Evolutionary conservation across 441 rosid species (phyloP).

Genomic region (Raphanus hybrid): DNA sequence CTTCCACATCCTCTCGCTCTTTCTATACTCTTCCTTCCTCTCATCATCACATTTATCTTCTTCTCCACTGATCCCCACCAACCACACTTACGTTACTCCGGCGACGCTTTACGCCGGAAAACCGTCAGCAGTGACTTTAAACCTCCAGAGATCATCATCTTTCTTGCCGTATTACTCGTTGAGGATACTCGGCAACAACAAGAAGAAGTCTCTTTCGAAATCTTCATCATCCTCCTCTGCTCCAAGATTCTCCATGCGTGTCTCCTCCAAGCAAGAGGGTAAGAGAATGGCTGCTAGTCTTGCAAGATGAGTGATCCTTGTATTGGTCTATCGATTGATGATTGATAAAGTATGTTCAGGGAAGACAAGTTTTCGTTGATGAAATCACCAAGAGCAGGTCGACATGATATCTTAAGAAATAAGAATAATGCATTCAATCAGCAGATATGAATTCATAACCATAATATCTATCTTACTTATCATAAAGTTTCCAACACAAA

Average conservation of each 20-base stretch:
- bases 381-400: too few relatives aligned
- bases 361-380: too few relatives aligned
- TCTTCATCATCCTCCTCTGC: constrained; percentile 36
- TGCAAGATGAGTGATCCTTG: too few relatives aligned
- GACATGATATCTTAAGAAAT: too few relatives aligned
- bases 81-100: constrained; percentile 21
- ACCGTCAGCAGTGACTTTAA: not conserved
- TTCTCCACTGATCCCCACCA: constrained; percentile 25
- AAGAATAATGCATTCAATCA: too few relatives aligned
- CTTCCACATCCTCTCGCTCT: constrained; percentile 29
- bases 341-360: too few relatives aligned
- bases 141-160: constrained; percentile 29
- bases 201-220: constrained; percentile 19
- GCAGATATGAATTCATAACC: too few relatives aligned
- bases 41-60: constrained; percentile 27
- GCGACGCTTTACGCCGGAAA: constrained; percentile 24
- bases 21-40: constrained; percentile 8
- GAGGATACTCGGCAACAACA: constrained; percentile 19
- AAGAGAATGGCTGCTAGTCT: too few relatives aligned
- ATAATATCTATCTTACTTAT: too few relatives aligned
- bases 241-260: constrained; percentile 79
- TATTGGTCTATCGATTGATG: too few relatives aligned
- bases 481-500: too few relatives aligned
- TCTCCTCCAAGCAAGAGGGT: constrained; percentile 80
- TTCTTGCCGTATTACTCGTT: constrained; percentile 31